Evolutionary conservation across 148 eudicot genomes (phyloP).

Genomic region (Vaccinium macrocarpon): DNA sequence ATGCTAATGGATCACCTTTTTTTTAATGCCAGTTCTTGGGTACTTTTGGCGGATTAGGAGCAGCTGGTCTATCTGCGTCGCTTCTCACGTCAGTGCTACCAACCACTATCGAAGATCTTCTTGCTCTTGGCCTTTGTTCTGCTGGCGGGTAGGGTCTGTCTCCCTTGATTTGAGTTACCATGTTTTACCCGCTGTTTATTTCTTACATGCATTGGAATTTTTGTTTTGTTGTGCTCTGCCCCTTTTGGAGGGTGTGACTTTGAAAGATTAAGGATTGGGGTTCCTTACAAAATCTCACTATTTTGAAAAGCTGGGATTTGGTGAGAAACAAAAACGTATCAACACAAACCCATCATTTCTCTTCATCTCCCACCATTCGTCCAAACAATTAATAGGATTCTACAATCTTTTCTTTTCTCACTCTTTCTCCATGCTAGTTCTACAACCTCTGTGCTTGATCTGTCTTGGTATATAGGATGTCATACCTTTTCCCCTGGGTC

Average conservation of each 20-base stretch:
- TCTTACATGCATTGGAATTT: not conserved
- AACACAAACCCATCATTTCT: not conserved
- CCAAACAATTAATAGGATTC: not conserved
- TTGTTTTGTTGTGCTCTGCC: not conserved
- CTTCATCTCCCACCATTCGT: not conserved
- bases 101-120: constrained; percentile 91
- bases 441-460: not conserved
- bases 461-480: constrained; percentile 2
- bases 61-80: constrained; percentile 94
- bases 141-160: constrained; percentile 79
- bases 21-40: constrained; percentile 63
- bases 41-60: constrained; percentile 92
- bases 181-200: not conserved
- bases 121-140: constrained; percentile 97
- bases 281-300: not conserved
- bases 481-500: not conserved
- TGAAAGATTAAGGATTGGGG: not conserved
- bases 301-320: not conserved
- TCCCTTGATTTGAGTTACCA: not conserved
- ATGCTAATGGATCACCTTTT: constrained; percentile 4
- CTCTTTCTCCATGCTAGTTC: not conserved
- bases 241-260: not conserved
- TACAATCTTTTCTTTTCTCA: not conserved
- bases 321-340: not conserved
- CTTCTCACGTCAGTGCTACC: constrained; percentile 93